Evolutionary conservation across 129 eudicot genomes (phyloP), one percentile per base, ranked within the genome.

Genomic region (Ambrosia trifida): DNA sequence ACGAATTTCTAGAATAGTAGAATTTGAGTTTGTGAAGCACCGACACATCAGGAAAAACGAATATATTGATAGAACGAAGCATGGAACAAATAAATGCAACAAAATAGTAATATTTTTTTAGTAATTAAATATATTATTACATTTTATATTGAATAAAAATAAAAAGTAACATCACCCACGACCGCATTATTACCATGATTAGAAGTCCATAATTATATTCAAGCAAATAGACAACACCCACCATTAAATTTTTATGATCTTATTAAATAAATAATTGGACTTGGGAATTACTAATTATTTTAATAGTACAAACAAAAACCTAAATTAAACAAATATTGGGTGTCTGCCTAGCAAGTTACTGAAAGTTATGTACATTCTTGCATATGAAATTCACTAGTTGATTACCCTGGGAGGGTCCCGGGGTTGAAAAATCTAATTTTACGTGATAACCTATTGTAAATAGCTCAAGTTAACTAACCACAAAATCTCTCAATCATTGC

Each of bases 181-280:
- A 76, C 80, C 75, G 61, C 69, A 76, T 76, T 76, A 76, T 76
- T 33, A 36, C 73, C 80, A 46, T 67, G 36, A 67, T 76, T 67
- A 68, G 70, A 33, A 66, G 51, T 58, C 59, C 38, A 20, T 43
- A 46, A 66, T 74, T 24, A 65, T 24, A 28, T 41, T 28, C 16
- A 24, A 54, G 52, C 72, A 75, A 53, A 12, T n/a, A 28, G 73
- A 41, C 79, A 62, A 20, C 64, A 74, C 43, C 64, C 54, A 31
- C 64, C 66, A 33, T 62, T 36, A 33, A 9, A 36, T 52, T 36
- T 73, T 63, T 61, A 63, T 33, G 41, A 31, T 73, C 43, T 74
- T 50, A 51, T 40, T 54, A 38, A 24, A 24, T 24, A 50, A 74
- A 64, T 51, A 31, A 33, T 33, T 4, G 14, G 45, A 33, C 64